A percentile compares a stretch with the other conserved stretches of the same genome.
Evolutionary conservation across 306 rosid species (phyloP).

Genomic region (Dalbergia oliveri): DNA sequence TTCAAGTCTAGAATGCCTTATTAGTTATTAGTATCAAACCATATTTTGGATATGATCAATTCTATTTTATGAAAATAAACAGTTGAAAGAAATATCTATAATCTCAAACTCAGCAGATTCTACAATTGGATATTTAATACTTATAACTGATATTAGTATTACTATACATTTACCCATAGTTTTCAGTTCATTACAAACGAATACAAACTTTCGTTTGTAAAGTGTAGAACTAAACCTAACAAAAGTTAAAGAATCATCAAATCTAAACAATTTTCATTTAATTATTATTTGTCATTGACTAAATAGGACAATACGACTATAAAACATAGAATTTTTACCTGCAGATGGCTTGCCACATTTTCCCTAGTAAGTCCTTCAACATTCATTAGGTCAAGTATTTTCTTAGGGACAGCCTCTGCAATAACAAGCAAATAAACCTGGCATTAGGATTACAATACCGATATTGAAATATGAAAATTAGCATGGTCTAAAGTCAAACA

Average conservation of each 20-base stretch:
- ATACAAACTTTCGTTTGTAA: neutral
- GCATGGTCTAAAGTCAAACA: slow-evolving; percentile 10
- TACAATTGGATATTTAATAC: neutral
- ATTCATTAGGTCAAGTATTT: slow-evolving; percentile 91
- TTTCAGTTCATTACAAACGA: neutral
- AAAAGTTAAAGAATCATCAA: neutral
- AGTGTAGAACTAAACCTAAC: neutral
- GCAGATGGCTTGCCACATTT: slow-evolving; percentile 93
- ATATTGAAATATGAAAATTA: neutral
- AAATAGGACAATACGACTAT: slow-evolving; percentile 6
- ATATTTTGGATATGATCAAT: neutral
- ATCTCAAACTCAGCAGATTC: neutral
- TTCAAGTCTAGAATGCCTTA: neutral
- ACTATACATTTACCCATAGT: neutral
- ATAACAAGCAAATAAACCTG: slow-evolving; percentile 33
- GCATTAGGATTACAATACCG: slow-evolving; percentile 34
- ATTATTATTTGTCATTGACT: slow-evolving; percentile 3
- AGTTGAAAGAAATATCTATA: slow-evolving; percentile 14
- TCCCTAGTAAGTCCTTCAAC: slow-evolving; percentile 88
- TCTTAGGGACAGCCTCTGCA: slow-evolving; percentile 92
- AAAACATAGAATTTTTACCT: slow-evolving; percentile 57
- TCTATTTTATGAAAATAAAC: neutral
- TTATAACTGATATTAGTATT: neutral
- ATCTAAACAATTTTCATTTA: slow-evolving; percentile 20
- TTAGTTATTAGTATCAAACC: slow-evolving; percentile 1